Evolutionary conservation across 495 filamentous ascomycete species (phyloP).

Genomic region (Filosporella fistucella): DNA sequence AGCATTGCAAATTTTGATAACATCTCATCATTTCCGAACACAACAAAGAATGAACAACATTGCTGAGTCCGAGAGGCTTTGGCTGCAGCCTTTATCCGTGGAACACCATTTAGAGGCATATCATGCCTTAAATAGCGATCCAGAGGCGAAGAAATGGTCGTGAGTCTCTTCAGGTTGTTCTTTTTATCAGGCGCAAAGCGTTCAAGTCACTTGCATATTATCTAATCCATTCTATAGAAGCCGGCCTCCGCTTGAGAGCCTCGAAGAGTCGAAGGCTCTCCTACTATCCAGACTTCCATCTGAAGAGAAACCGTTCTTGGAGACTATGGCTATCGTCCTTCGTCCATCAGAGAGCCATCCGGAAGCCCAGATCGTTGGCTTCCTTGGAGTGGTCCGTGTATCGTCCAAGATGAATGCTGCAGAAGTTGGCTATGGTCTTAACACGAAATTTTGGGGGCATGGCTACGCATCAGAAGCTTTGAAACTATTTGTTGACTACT

Average conservation of each 20-base stretch:
- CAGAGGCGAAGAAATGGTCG: background rate
- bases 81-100: constrained; percentile 8
- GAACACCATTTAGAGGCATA: constrained; percentile 13
- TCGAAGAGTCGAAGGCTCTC: background rate
- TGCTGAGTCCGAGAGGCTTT: constrained; percentile 11
- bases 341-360: background rate
- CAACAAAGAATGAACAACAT: constrained; percentile 1
- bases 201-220: too few relatives aligned
- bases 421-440: constrained; percentile 6
- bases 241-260: background rate
- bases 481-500: background rate
- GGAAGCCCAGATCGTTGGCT: background rate
- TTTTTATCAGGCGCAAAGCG: too few relatives aligned
- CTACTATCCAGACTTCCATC: background rate
- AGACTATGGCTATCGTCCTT: constrained; percentile 7
- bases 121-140: constrained; percentile 1
- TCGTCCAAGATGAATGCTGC: background rate
- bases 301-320: constrained; percentile 1
- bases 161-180: background rate
- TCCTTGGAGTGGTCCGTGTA: background rate
- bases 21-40: background rate
- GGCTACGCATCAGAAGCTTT: constrained; percentile 14
- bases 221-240: background rate
- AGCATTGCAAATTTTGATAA: too few relatives aligned
- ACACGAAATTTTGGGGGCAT: constrained; percentile 5